Percentiles rank a stretch among this genome's conserved stretches.
Evolutionary conservation across 352 stramenopile genomes (phyloP).

Genomic region (Blastocystis sp.): DNA sequence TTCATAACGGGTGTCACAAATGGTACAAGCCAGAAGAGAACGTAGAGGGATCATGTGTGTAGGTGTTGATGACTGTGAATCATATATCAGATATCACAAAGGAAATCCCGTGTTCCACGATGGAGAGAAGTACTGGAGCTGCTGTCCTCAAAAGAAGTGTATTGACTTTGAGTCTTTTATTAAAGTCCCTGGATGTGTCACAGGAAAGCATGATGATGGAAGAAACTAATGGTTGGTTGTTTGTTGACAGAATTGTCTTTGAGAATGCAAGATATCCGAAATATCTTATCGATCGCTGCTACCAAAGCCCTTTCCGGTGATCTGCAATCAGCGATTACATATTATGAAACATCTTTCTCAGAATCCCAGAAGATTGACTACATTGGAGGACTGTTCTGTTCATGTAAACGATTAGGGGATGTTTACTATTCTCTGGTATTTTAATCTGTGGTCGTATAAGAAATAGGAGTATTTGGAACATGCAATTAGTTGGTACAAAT

Average conservation of each 20-base stretch:
- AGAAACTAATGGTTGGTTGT: conserved; percentile 33
- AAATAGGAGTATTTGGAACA: neutral
- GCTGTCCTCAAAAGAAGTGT: conserved; percentile 79
- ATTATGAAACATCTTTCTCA: neutral
- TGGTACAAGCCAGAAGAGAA: conserved; percentile 86
- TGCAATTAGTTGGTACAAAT: neutral
- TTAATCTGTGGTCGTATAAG: neutral
- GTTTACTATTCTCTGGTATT: conserved; percentile 20
- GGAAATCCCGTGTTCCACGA: conserved; percentile 86
- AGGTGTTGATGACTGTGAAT: conserved; percentile 69
- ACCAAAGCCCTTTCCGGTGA: neutral
- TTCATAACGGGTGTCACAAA: conserved; percentile 86
- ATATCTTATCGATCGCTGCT: neutral
- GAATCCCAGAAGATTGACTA: conserved; percentile 8
- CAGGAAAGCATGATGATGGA: conserved; percentile 78
- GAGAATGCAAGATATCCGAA: conserved; percentile 13
- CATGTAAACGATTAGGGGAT: conserved; percentile 23
- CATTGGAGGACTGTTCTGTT: conserved; percentile 33
- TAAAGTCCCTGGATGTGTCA: conserved; percentile 80
- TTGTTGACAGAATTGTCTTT: conserved; percentile 34
- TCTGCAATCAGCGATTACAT: neutral
- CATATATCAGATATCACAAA: conserved; percentile 74
- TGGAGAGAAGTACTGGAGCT: conserved; percentile 87
- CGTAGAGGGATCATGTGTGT: conserved; percentile 75
- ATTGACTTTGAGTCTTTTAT: conserved; percentile 86